Conservation (phyloP, 352 stramenopile species). For the Phytophthora ohioensis region DNA sequence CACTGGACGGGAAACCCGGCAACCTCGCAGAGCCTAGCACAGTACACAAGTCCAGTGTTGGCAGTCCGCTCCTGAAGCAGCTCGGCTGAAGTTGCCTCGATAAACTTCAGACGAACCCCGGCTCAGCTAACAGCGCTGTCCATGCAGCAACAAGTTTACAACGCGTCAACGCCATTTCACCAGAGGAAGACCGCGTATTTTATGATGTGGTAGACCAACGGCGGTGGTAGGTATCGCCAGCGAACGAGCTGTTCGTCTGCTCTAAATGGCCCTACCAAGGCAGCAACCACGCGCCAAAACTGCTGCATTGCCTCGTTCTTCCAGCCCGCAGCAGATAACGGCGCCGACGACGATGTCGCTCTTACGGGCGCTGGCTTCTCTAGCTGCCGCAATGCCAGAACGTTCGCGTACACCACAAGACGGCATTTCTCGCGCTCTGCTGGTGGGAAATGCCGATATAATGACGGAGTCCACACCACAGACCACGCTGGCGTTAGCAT, state of each 20-base stretch:
- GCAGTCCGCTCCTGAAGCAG: not conserved
- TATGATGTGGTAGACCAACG: slow-evolving; percentile 58
- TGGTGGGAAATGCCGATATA: slow-evolving; percentile 60
- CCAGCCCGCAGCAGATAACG: slow-evolving; percentile 2
- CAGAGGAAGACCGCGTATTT: slow-evolving; percentile 71
- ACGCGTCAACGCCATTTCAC: slow-evolving; percentile 42
- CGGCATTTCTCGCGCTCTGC: slow-evolving; percentile 68
- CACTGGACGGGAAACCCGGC: not conserved
- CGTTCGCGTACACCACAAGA: slow-evolving; percentile 65
- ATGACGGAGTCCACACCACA: slow-evolving; percentile 60
- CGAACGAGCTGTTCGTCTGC: slow-evolving; percentile 16
- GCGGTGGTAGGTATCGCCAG: slow-evolving; percentile 58
- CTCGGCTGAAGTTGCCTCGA: not conserved
- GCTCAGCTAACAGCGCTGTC: slow-evolving; percentile 27
- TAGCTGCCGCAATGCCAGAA: slow-evolving; percentile 34
- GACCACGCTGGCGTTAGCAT: slow-evolving; percentile 69
- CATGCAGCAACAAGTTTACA: slow-evolving; percentile 30
- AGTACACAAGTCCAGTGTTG: not conserved
- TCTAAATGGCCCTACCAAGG: slow-evolving; percentile 8
- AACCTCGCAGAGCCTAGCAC: not conserved
- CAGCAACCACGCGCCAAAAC: slow-evolving; percentile 22
- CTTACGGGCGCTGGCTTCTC: not conserved
- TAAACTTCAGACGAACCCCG: slow-evolving; percentile 4
- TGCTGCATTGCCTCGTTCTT: slow-evolving; percentile 10
- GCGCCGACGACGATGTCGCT: slow-evolving; percentile 3